These are phyloP conservation scores for Paramecium sonneborni DNA, from an alignment of 73 alveolate genomes.

Conservation along the genomic window DNA sequence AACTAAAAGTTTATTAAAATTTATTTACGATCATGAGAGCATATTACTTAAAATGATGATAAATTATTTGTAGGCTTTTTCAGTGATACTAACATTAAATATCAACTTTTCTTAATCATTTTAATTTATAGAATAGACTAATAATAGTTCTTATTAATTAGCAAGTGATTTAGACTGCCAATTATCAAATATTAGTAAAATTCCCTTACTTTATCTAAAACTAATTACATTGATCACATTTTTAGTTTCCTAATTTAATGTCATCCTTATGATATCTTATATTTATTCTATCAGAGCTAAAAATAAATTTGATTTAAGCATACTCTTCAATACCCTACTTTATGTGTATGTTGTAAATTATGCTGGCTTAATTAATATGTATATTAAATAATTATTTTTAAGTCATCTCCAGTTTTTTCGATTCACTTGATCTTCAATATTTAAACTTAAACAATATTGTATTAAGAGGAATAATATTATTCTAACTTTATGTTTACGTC, in stretches of 20 bases:
- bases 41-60: neutral
- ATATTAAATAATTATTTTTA: neutral
- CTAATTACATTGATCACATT: neutral
- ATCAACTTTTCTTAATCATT: neutral
- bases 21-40: neutral
- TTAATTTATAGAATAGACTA: neutral
- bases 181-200: neutral
- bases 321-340: neutral
- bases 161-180: neutral
- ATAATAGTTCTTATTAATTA: neutral
- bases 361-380: neutral
- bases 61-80: neutral
- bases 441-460: too few species aligned
- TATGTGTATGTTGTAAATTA: neutral
- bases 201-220: neutral
- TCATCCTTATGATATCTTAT: neutral
- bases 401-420: neutral
- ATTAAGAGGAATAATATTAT: too few species aligned
- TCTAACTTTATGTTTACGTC: too few species aligned
- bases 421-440: too few species aligned
- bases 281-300: neutral
- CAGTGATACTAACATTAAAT: neutral
- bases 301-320: neutral
- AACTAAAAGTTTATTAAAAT: neutral
- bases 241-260: neutral